Percentiles rank a stretch among this genome's conserved stretches.
These are phyloP conservation scores for Elasticomyces elasticus DNA, from an alignment of 495 filamentous ascomycete genomes.

Conservation along the genomic window DNA sequence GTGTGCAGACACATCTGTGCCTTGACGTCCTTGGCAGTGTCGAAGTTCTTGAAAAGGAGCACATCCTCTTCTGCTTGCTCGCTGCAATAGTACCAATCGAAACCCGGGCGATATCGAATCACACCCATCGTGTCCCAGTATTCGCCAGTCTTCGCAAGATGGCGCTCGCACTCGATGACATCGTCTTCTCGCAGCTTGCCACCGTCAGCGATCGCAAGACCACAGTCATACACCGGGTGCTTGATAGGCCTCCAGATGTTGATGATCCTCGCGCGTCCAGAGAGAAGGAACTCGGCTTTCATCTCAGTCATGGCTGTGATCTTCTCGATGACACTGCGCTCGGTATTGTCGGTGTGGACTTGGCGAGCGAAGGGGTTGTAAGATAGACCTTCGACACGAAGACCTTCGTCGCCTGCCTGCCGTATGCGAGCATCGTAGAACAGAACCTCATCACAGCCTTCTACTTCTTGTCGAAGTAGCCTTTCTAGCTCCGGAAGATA, in stretches of 20 bases:
- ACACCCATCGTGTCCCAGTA: slow-evolving; percentile 24
- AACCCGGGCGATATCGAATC: slow-evolving; percentile 16
- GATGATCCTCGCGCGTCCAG: slow-evolving; percentile 17
- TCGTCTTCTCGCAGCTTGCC: slow-evolving; percentile 9
- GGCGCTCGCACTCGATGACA: slow-evolving; percentile 20
- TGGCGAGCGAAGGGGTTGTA: slow-evolving; percentile 22
- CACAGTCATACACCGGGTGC: slow-evolving; percentile 21
- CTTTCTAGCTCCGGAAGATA: slow-evolving; percentile 18
- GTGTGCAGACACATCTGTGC: slow-evolving; percentile 16
- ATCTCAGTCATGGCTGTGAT: slow-evolving; percentile 13
- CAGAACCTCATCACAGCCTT: slow-evolving; percentile 20
- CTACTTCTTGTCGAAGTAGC: slow-evolving; percentile 11
- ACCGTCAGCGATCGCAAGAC: slow-evolving; percentile 18
- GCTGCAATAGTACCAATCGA: slow-evolving; percentile 19
- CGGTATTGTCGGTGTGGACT: slow-evolving; percentile 20
- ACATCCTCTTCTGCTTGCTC: slow-evolving; percentile 17
- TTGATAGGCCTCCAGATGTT: slow-evolving; percentile 22
- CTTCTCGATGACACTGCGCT: slow-evolving; percentile 14
- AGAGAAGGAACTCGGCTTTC: slow-evolving; percentile 16
- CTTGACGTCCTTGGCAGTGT: slow-evolving; percentile 10
- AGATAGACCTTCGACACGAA: slow-evolving; percentile 11
- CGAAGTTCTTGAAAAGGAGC: slow-evolving; percentile 22
- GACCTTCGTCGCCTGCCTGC: slow-evolving; percentile 12
- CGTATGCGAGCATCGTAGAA: slow-evolving; percentile 20
- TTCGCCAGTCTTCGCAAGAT: slow-evolving; percentile 7